These are phyloP conservation scores for Saksenaea oblongispora DNA, from an alignment of 371 early-diverging fungal genomes.

Conservation along the genomic window DNA sequence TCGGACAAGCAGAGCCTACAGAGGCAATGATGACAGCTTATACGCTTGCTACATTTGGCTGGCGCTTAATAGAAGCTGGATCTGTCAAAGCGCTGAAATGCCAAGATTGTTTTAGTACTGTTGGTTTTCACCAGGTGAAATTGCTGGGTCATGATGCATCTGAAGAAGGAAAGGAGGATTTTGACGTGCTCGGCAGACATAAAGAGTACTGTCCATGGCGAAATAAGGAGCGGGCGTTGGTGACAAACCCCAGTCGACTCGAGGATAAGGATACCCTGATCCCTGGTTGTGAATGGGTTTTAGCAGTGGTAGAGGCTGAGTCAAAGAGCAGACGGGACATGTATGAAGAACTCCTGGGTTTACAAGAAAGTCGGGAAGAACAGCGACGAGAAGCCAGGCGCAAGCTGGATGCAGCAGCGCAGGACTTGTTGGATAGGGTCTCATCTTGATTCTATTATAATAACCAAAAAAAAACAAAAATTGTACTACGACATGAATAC, in stretches of 20 bases:
- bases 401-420: not conserved
- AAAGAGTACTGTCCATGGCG: not conserved
- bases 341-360: not conserved
- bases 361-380: not conserved
- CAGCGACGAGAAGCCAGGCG: not conserved
- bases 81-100: not conserved
- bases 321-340: not conserved
- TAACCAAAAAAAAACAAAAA: not conserved
- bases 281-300: not conserved
- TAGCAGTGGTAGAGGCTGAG: not conserved
- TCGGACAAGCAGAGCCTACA: not conserved
- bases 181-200: not conserved
- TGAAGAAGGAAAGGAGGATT: not conserved
- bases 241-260: not conserved
- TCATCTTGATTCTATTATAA: not conserved
- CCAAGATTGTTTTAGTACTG: not conserved
- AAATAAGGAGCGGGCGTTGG: not conserved
- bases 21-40: not conserved
- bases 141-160: not conserved
- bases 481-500: not conserved
- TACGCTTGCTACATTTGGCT: not conserved
- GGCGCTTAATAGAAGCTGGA: not conserved
- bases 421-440: not conserved
- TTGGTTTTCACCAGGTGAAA: not conserved
- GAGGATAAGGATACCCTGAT: conserved; percentile 1